Percentiles rank a stretch among this genome's conserved stretches.
phyloP scores from a whole-genome alignment of 768 basidiomycete species.

The Obba rivulosa region DNA sequence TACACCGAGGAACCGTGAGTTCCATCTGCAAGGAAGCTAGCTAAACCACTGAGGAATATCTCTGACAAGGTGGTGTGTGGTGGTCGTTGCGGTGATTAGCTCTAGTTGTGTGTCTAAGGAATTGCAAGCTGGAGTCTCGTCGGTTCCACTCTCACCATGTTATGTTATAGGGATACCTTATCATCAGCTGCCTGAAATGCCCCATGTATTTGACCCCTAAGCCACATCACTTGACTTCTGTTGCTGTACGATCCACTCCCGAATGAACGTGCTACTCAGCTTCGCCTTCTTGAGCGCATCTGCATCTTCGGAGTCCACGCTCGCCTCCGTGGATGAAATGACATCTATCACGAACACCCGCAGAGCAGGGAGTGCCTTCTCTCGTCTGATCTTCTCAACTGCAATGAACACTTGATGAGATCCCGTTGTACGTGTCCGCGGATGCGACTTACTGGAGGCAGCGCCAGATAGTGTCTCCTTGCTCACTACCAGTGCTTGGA shows the following conservation, averaged over 20 bases:
- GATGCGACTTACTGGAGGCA: conserved; percentile 52
- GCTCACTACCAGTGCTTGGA: conserved; percentile 92
- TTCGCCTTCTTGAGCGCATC: conserved; percentile 72
- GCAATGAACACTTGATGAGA: conserved; percentile 1
- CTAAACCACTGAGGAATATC: no score
- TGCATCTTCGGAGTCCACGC: conserved; percentile 60
- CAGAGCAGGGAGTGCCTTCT: conserved; percentile 53
- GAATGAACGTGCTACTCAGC: conserved; percentile 92
- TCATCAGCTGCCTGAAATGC: no score
- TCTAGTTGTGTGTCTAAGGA: no score
- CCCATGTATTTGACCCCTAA: no score
- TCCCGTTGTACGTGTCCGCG: not conserved
- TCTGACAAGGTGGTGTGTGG: no score
- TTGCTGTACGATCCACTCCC: conserved; percentile 68
- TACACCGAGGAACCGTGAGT: no score
- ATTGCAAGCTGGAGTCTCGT: no score
- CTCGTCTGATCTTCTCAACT: conserved; percentile 65
- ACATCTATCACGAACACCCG: conserved; percentile 82
- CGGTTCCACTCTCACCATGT: no score
- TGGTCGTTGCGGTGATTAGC: no score
- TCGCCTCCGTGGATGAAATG: conserved; percentile 62
- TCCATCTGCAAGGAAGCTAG: no score
- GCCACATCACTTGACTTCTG: not conserved
- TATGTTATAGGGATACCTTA: no score
- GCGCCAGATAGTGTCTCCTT: conserved; percentile 82